Base-by-base conservation (phyloP, 2,329 filamentous ascomycete species). In the Aspergillus tubingensis region DNA sequence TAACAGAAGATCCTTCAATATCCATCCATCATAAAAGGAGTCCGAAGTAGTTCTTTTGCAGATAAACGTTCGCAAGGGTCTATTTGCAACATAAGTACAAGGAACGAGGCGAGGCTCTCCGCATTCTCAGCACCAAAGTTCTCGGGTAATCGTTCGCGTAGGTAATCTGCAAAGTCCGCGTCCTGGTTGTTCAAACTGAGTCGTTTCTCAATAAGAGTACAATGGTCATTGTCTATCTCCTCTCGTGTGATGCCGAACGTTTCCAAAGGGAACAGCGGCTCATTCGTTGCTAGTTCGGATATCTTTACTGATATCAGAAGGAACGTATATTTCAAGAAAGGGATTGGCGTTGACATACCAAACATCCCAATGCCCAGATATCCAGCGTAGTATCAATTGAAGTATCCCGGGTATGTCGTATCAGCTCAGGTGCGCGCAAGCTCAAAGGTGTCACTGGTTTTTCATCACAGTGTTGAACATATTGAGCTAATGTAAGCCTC, bases 321-420 rank as follows among this genome's bases (percentile, higher is more conserved):
- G 25, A 25, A 25, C 25, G 25, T 25, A 25, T 25, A 8, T 25
- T 25, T 25, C 23, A 25, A 25, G 25, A 25, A 2, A 25, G 25
- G 25, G 6, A 25, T 25, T 25, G 25, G 7, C 7, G 6, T 25
- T 1, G 25, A 25, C 63, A 63, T 66, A 68, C 67, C 60, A 68
- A 60, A 43, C 65, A 70, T 21, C 63, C 66, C 55, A 68, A 54
- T 48, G 62, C 32, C 68, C 67, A 69, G 49, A 67, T 64, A 53
- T 69, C 67, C 25, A 67, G 62, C 1, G 36, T 44, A 39, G 30
- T 48, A 11, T 13, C 30, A 13, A 32, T 11, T 0, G 30, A 11
- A 13, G 11, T 32, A 60, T 66, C 57, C 62, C 63, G 67, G 3
- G 48, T 21, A 36, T 62, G 30, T 27, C 25, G 36, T 19, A 69